phyloP scores from a whole-genome alignment of 164 flowering plant species.

The grape (Vitis vinifera) region DNA sequence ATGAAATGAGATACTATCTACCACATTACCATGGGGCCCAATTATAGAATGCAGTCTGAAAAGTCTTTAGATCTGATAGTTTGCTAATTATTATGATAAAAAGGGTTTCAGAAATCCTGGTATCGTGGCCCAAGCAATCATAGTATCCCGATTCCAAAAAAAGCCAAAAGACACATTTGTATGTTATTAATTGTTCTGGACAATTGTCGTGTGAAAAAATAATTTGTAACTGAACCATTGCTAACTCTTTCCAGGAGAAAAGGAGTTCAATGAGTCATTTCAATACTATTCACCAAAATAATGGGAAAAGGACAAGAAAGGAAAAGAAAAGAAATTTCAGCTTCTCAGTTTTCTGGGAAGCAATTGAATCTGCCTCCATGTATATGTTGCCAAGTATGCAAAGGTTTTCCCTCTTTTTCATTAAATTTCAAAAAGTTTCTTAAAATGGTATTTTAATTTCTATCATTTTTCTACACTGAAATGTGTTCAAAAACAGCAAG shows the following conservation, averaged over 20 bases:
- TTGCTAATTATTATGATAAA: too few relatives aligned
- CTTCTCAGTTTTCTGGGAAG: not conserved
- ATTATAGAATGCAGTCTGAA: not conserved
- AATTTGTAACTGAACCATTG: not conserved
- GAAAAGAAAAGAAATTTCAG: not conserved
- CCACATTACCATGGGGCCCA: not conserved
- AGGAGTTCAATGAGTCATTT: not conserved
- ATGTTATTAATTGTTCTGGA: not conserved
- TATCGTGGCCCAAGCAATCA: not conserved
- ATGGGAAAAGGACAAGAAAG: not conserved
- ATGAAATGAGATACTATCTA: not conserved
- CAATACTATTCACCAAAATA: not conserved
- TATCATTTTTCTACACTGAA: slow-evolving; percentile 11
- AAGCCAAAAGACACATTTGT: not conserved
- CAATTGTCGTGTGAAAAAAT: not conserved
- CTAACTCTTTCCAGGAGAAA: too few relatives aligned
- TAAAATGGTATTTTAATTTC: not conserved
- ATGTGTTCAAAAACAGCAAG: slow-evolving; percentile 9
- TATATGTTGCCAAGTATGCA: not conserved
- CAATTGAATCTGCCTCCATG: slow-evolving; percentile 1
- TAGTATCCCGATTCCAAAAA: not conserved
- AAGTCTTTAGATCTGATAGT: not conserved
- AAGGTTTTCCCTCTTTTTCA: not conserved
- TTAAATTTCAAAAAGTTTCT: not conserved
- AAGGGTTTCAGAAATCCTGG: not conserved